phyloP scores from a whole-genome alignment of 2,329 filamentous ascomycete species.

The Calonectria pseudoreteaudii region DNA sequence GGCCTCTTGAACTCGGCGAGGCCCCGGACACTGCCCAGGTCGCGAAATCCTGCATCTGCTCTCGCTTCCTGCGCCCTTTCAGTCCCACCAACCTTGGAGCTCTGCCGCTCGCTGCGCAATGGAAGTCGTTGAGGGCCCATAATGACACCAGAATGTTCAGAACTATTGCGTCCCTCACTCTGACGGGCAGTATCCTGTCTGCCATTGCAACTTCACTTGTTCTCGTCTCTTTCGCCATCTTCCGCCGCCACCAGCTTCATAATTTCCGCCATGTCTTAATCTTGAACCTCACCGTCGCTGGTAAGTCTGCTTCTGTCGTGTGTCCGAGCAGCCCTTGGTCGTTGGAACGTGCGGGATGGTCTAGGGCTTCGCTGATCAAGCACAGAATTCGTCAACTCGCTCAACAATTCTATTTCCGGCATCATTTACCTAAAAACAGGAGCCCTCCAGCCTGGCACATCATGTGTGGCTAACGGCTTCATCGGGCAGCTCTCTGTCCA shows the following conservation, averaged over 20 bases:
- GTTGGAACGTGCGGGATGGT: not conserved
- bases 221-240: conserved; percentile 35
- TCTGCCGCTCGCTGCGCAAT: not conserved
- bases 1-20: not conserved
- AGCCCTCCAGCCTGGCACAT: conserved; percentile 21
- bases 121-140: not conserved
- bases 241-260: conserved; percentile 30
- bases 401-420: conserved; percentile 41
- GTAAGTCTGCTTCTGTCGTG: conserved; percentile 12
- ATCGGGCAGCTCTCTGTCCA: conserved; percentile 39
- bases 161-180: conserved; percentile 35
- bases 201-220: conserved; percentile 33
- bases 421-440: conserved; percentile 28
- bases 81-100: not conserved
- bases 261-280: conserved; percentile 36
- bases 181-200: conserved; percentile 37
- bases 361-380: not conserved
- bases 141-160: conserved; percentile 14
- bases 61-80: not conserved
- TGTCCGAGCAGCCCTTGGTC: not conserved
- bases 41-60: not conserved
- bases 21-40: not conserved
- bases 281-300: conserved; percentile 35
- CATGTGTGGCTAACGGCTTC: conserved; percentile 36
- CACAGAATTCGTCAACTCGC: conserved; percentile 20